phyloP scores from a whole-genome alignment of 2,329 filamentous ascomycete species.

The Aspergillus aculeatinus region DNA sequence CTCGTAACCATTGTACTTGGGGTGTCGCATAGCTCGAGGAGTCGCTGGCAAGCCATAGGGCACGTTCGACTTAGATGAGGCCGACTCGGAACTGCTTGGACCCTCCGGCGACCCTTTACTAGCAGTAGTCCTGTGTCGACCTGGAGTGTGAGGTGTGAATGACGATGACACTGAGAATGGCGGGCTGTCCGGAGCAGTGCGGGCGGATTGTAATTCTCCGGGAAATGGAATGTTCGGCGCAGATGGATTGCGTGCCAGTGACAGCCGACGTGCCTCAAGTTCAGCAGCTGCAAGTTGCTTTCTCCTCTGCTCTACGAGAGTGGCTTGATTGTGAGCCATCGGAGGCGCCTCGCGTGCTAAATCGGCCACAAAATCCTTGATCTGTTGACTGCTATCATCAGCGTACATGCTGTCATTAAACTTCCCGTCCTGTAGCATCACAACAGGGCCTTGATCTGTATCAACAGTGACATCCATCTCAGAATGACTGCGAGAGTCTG shows the following conservation, averaged over 20 bases:
- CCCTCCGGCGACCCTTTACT: conserved; percentile 41
- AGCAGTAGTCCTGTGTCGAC: conserved; percentile 33
- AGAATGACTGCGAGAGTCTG: conserved; percentile 38
- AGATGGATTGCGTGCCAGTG: conserved; percentile 75
- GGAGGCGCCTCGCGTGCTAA: conserved; percentile 25
- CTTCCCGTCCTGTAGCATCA: conserved; percentile 14
- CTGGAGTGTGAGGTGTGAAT: conserved; percentile 35
- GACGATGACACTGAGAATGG: conserved; percentile 31
- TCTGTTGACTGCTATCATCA: conserved; percentile 9
- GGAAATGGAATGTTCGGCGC: conserved; percentile 80
- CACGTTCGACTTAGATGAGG: conserved; percentile 44
- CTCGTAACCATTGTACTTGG: conserved; percentile 57
- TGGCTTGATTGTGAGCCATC: conserved; percentile 24
- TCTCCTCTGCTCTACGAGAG: conserved; percentile 64
- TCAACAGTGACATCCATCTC: conserved; percentile 24
- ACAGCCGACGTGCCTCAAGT: conserved; percentile 82
- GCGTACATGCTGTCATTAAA: conserved; percentile 8
- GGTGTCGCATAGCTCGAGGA: conserved; percentile 83
- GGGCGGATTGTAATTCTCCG: conserved; percentile 47
- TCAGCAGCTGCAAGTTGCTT: conserved; percentile 78
- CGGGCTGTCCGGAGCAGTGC: conserved; percentile 48
- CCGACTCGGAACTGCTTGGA: conserved; percentile 41
- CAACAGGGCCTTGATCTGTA: conserved; percentile 12
- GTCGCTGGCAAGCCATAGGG: conserved; percentile 83
- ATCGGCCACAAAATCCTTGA: conserved; percentile 11